Percentiles rank a stretch among this genome's conserved stretches.
Evolutionary conservation across 257 asterid species (phyloP).

Genomic region (Asclepias syriaca): DNA sequence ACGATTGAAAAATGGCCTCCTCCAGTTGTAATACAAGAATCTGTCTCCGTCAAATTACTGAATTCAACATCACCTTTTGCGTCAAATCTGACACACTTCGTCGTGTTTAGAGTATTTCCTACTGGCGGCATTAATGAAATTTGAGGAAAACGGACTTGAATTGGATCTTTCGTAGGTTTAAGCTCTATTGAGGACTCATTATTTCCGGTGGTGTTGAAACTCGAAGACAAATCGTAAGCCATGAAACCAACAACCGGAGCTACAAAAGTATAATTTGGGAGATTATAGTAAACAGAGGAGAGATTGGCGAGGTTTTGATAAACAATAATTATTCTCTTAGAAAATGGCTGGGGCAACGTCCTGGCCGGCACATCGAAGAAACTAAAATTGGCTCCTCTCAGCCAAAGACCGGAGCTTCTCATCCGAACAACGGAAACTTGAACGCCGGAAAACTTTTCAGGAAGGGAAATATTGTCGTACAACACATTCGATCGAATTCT

Average conservation of each 20-base stretch:
- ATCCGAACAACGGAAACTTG: constrained; percentile 41
- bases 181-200: constrained; percentile 30
- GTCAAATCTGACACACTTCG: constrained; percentile 53
- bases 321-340: constrained; percentile 52
- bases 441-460: constrained; percentile 46
- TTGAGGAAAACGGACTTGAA: constrained; percentile 40
- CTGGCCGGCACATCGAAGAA: constrained; percentile 39
- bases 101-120: not conserved
- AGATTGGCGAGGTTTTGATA: constrained; percentile 62
- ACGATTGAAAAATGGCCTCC: constrained; percentile 69
- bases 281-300: constrained; percentile 53
- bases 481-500: constrained; percentile 41
- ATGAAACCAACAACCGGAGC: constrained; percentile 69
- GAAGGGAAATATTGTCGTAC: constrained; percentile 40
- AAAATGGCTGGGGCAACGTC: constrained; percentile 50
- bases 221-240: constrained; percentile 42
- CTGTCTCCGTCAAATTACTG: constrained; percentile 30
- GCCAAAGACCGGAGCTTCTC: constrained; percentile 43
- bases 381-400: constrained; percentile 37
- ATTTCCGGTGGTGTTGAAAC: constrained; percentile 13
- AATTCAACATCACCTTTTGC: constrained; percentile 42
- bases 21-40: constrained; percentile 35
- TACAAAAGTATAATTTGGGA: constrained; percentile 43
- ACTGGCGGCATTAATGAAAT: not conserved
- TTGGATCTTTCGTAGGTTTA: constrained; percentile 21